Evolutionary conservation across 306 rosid genomes (phyloP).

Genomic region (Rosa rugosa): DNA sequence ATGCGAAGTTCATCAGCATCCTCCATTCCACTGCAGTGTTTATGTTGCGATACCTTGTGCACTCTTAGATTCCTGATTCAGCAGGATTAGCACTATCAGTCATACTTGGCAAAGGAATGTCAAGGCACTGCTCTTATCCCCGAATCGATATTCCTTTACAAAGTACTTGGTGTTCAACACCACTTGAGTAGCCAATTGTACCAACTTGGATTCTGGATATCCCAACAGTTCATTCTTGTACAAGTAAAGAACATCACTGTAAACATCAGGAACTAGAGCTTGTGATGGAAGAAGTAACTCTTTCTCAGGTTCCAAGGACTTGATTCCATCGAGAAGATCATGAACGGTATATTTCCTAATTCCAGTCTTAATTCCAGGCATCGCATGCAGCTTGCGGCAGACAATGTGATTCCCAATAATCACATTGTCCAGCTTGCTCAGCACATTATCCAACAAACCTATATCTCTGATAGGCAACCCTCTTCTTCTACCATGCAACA

Average conservation of each 20-base stretch:
- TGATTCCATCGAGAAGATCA: conserved; percentile 28
- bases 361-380: conserved; percentile 20
- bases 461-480: conserved; percentile 80
- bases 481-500: not conserved
- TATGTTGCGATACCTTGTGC: conserved; percentile 33
- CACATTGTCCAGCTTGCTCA: conserved; percentile 72
- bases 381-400: conserved; percentile 68
- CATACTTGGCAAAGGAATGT: conserved; percentile 47
- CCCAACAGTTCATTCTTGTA: conserved; percentile 65
- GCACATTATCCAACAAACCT: conserved; percentile 76
- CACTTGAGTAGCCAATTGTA: conserved; percentile 57
- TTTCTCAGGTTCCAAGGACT: conserved; percentile 25
- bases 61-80: conserved; percentile 55
- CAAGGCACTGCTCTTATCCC: conserved; percentile 38
- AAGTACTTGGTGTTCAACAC: conserved; percentile 69
- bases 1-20: conserved; percentile 41
- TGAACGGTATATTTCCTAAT: conserved; percentile 68
- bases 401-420: conserved; percentile 64
- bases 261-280: conserved; percentile 50
- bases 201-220: conserved; percentile 59
- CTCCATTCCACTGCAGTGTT: conserved; percentile 66
- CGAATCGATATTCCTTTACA: conserved; percentile 62
- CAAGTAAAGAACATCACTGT: conserved; percentile 56
- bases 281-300: conserved; percentile 22
- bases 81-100: conserved; percentile 56